A percentile compares a stretch with the other conserved stretches of the same genome.
phyloP scores from a whole-genome alignment of 75 land plant species.

The Adiantum capillusveneris region DNA sequence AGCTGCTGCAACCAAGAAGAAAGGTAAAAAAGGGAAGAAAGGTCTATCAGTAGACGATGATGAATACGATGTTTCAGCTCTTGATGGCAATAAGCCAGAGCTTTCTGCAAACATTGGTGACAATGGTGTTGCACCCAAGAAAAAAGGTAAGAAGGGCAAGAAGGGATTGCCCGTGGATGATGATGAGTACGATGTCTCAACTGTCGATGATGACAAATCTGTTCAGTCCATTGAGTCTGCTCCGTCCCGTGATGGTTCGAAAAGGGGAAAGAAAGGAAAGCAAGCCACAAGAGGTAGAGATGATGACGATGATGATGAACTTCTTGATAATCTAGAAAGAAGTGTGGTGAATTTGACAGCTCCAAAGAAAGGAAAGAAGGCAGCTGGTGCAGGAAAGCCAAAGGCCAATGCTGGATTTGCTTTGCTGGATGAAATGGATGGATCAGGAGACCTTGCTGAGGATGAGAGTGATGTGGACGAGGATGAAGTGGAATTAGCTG shows the following conservation, averaged over 20 bases:
- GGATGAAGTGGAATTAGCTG: background rate
- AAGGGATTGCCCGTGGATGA: conserved; percentile 11
- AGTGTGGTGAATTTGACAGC: background rate
- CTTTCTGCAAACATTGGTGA: conserved; percentile 9
- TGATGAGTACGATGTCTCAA: conserved; percentile 12
- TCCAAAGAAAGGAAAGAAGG: background rate
- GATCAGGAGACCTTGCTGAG: conserved; percentile 13
- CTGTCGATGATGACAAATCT: conserved; percentile 19
- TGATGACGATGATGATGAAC: conserved; percentile 5
- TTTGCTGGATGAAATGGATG: conserved; percentile 8
- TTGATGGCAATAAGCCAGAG: conserved; percentile 9
- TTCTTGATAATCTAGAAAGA: background rate
- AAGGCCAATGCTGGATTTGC: conserved; percentile 3
- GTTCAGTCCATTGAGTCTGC: conserved; percentile 6
- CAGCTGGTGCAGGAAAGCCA: conserved; percentile 1
- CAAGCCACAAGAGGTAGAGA: conserved; percentile 1
- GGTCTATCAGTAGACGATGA: conserved; percentile 39
- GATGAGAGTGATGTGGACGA: conserved; percentile 15
- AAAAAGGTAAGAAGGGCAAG: conserved; percentile 23
- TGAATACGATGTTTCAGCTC: conserved; percentile 43
- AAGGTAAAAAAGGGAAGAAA: conserved; percentile 30
- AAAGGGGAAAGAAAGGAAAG: conserved; percentile 48
- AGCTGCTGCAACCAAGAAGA: conserved; percentile 5
- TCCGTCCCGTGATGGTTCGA: conserved; percentile 23
- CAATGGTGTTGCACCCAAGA: background rate